Base-by-base conservation (phyloP, 805 yeast species). In the Yarrowia hollandica region DNA sequence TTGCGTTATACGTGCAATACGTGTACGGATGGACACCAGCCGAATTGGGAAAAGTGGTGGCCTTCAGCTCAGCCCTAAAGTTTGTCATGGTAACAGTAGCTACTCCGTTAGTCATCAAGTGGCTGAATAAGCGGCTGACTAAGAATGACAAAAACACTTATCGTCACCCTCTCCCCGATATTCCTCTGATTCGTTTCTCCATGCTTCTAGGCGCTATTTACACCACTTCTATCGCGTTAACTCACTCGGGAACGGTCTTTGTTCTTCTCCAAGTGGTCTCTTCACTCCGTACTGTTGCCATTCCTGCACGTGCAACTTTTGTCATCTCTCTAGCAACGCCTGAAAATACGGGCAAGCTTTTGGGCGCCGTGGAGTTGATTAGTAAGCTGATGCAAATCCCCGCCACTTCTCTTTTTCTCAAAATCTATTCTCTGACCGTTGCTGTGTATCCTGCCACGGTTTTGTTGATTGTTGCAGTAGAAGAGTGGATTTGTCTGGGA, bases 21-120 rank as follows among this genome's bases (percentile, higher is more conserved):
- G 44, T 52, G 5, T 52, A 25, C 19, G 58, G 58, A 5, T 52
- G 58, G 58, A 35, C 58, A 4, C 44, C 58, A 4, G 58, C 44
- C 10, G 58, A 52, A 21, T 7, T 52, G 18, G 58, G 58, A 1
- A 52, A 37, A n/a, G 44, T 52, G 3, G 44, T 35, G 5, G 58
- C 58, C 4, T 35, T 37, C 34, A 25, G 35, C 6, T 52, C 58
- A 1, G 26, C 44, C 14, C 16, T 52, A 7, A 52, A 52, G 16
- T 35, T 52, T 9, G 58, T 52, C 26, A 35, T 52, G 42, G 34
- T 52, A 10, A 14, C 44, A 4, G 16, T 37, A 2, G 34, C 35
- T 5, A 35, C 58, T 8, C 58, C 58, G 1, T 10, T 52, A 12
- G 44, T 28, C 21, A 52, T 52, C 33, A 34, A 35, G n/a, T 35